Percentiles rank a stretch among this genome's conserved stretches.
Conservation (phyloP, 2,329 filamentous ascomycete species). For the Nemania bipapillata region DNA sequence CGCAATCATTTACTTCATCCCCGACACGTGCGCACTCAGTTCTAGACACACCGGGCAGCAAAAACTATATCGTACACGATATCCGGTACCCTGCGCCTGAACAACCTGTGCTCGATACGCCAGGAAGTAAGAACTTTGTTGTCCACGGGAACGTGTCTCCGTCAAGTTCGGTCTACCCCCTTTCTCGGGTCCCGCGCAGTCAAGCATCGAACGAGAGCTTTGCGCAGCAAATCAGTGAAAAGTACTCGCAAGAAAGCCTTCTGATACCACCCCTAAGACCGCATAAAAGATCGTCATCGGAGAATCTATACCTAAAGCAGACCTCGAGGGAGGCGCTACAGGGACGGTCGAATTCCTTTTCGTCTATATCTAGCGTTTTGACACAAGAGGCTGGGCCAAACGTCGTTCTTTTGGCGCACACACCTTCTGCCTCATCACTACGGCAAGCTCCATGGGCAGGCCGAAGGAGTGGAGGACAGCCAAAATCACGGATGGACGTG, state of each 20-base stretch:
- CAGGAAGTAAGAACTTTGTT: conserved; percentile 62
- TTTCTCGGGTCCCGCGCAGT: conserved; percentile 42
- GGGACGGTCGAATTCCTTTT: conserved; percentile 61
- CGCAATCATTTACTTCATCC: conserved; percentile 54
- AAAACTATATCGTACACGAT: conserved; percentile 35
- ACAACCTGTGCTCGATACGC: conserved; percentile 51
- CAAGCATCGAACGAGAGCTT: conserved; percentile 53
- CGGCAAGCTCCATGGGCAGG: conserved; percentile 50
- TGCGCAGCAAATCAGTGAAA: conserved; percentile 52
- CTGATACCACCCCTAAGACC: conserved; percentile 66
- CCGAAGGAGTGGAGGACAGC: conserved; percentile 39
- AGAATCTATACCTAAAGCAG: conserved; percentile 62
- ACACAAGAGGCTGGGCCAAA: conserved; percentile 60
- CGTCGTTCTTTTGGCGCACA: conserved; percentile 52
- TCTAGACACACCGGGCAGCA: conserved; percentile 46
- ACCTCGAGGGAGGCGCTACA: conserved; percentile 65
- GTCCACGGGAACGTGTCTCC: conserved; percentile 60
- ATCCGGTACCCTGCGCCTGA: conserved; percentile 34
- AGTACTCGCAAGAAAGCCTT: conserved; percentile 71
- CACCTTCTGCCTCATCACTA: conserved; percentile 47
- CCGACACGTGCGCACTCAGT: conserved; percentile 46
- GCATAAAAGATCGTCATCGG: conserved; percentile 59
- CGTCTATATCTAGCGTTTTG: conserved; percentile 66
- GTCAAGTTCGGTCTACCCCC: conserved; percentile 53
- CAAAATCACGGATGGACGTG: conserved; percentile 60